Evolutionary conservation across 129 eudicot species (phyloP), one percentile per base, ranked within the genome.

Genomic region (Chrysanthemum seticuspe): DNA sequence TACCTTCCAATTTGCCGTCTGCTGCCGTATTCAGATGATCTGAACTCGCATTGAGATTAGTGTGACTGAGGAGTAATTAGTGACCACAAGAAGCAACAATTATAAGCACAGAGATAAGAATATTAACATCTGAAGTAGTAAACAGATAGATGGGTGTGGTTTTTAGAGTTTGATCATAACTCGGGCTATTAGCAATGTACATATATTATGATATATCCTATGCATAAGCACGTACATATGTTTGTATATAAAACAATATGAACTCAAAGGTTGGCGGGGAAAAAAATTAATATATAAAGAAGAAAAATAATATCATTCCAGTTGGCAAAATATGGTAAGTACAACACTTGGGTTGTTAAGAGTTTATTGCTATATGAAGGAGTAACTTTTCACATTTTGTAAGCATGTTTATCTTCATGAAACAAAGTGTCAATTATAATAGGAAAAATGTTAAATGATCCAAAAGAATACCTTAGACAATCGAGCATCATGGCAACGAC

Each of bases 401-500:
- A 63, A 65, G 65, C 64, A 65, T 64, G 23, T 57, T 44, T 54
- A 76, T 67, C 61, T 25, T 76, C 51, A 6, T 67, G 57, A 67
- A 57, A 57, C 1, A 2, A 27, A 45, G 51, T 16, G 44, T 16
- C 66, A 67, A 57, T 13, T 40, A 75, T 54, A 44, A 6, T 18
- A 31, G 25, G 29, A 2, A 19, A 68, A 18, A 34, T 50, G 64
- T 27, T 67, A 7, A 68, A 12, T 23, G 14, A 5, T 70, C 62
- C 56, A 70, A 53, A 62, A 52, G 27, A 45, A 70, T 83, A 92
- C 98, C 98, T 85, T 50, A 92, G 82, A 74, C 86, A 81, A 83
- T 92, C 93, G 29, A 92, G 87, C 79, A 92, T 51, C 85, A 80
- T 53, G 66, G 84, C 80, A 49, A 92, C 34, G 70, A 82, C 83